Evolutionary conservation across 495 filamentous ascomycete genomes (phyloP).

Genomic region (Neohortaea acidophila): DNA sequence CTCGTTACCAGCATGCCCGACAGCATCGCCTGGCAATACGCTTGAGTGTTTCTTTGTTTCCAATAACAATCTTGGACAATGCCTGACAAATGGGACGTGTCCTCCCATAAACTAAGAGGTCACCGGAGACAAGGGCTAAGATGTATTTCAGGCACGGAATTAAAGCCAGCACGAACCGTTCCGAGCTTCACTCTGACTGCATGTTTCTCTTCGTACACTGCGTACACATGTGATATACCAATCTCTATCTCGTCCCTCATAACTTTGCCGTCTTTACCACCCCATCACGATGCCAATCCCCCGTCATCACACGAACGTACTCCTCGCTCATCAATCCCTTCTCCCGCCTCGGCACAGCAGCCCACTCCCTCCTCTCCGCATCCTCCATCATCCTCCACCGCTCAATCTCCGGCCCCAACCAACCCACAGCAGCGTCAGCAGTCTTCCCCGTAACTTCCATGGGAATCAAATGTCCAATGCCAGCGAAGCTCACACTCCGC

Average conservation of each 20-base stretch:
- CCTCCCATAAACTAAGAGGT: too few relatives aligned
- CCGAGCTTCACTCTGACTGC: too few relatives aligned
- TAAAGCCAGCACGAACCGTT: too few relatives aligned
- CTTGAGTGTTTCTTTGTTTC: too few relatives aligned
- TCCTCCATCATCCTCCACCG: constrained; percentile 13
- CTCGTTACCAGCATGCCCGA: too few relatives aligned
- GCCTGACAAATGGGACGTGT: too few relatives aligned
- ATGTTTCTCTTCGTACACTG: background rate
- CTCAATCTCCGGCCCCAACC: constrained; percentile 15
- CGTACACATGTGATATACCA: background rate
- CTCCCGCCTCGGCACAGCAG: constrained; percentile 8
- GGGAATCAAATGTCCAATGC: constrained; percentile 66
- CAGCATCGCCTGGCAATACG: too few relatives aligned
- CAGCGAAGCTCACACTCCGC: constrained; percentile 46
- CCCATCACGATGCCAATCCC: background rate
- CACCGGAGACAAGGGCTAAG: too few relatives aligned
- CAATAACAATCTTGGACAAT: too few relatives aligned
- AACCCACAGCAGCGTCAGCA: constrained; percentile 20
- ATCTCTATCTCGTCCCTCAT: background rate
- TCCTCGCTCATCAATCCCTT: constrained; percentile 7
- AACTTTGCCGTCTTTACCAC: background rate
- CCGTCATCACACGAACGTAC: constrained; percentile 8
- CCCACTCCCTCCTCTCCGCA: constrained; percentile 14
- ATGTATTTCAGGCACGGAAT: too few relatives aligned
- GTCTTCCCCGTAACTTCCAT: constrained; percentile 17